Base-by-base conservation (phyloP, 1,284 basidiomycete genomes). In the Somion occarium region DNA sequence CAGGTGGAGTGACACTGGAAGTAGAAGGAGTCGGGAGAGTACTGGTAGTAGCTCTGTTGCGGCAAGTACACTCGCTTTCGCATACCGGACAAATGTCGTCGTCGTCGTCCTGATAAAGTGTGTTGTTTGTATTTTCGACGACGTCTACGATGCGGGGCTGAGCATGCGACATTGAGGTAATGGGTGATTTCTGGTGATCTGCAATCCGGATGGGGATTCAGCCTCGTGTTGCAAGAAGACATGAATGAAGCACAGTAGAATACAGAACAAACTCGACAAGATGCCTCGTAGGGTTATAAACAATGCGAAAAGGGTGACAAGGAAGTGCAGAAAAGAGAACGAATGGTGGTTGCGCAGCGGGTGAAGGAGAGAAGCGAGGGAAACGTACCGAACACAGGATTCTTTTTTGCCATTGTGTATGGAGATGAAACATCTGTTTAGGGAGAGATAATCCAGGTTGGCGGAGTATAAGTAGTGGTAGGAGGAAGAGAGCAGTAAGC, bases 61-160 rank as follows among this genome's bases (percentile, higher is more conserved):
- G 68, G 73, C 88, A 91, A 34, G 85, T 89, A 73, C 88, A 91
- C 63, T 88, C 83, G 64, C 84, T 83, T 75, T 89, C 88, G 85
- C 88, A 91, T 57, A 90, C 85, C 18, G 85, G 86, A 67, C 88
- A 91, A 55, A 90, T 88, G 66, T 88, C 83, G 80, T 81, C 78
- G 75, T 89, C 85, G 65, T 73, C 71, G 50, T 87, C 83, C 71
- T 79, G 9, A 30, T 11, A 13, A 38, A 15, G 24, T 38, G 43
- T n/a, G 23, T 12, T 4, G 38, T 20, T n/a, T n/a, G n/a, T 3
- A 44, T 51, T 60, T 57, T 64, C 64, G 63, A 63, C 66, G 68
- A 59, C 63, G 74, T 66, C 78, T 76, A 78, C 66, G 74, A 78
- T 83, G 82, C 80, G 72, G 74, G 79, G 66, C 73, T 78, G 75